A percentile compares a stretch with the other conserved stretches of the same genome.
These are phyloP conservation scores for Cutaneotrichosporon sp. DNA, from an alignment of 1,284 basidiomycete species.

Conservation along the genomic window DNA sequence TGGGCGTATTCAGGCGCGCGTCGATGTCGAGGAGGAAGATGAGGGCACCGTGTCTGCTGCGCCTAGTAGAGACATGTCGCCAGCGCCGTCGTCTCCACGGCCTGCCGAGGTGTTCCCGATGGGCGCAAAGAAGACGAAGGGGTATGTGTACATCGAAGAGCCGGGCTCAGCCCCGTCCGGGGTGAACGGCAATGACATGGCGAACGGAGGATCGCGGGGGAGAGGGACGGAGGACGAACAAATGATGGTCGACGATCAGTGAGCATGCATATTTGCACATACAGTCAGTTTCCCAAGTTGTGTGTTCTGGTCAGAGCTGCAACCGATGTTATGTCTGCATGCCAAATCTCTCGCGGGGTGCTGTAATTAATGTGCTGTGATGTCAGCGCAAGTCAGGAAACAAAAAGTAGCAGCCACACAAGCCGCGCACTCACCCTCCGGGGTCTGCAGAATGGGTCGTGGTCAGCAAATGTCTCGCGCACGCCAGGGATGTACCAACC, in stretches of 20 bases:
- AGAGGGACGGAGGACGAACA: slow-evolving; percentile 1
- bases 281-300: background rate
- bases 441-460: slow-evolving; percentile 38
- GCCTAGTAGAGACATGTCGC: slow-evolving; percentile 6
- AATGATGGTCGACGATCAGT: slow-evolving; percentile 17
- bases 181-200: slow-evolving; percentile 8
- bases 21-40: slow-evolving; percentile 13
- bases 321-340: slow-evolving; percentile 30
- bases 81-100: background rate
- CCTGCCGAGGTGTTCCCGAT: slow-evolving; percentile 16
- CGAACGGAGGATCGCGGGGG: background rate
- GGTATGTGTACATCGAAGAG: slow-evolving; percentile 29
- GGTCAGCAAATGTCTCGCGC: slow-evolving; percentile 17
- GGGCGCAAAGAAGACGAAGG: slow-evolving; percentile 22
- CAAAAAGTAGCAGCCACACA: background rate
- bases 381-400: background rate
- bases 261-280: slow-evolving; percentile 10
- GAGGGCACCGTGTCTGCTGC: slow-evolving; percentile 3
- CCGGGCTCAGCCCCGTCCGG: slow-evolving; percentile 1
- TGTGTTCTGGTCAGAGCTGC: slow-evolving; percentile 4
- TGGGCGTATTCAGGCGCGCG: slow-evolving; percentile 25
- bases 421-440: slow-evolving; percentile 44
- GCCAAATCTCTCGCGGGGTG: slow-evolving; percentile 26
- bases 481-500: slow-evolving; percentile 33
- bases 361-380: slow-evolving; percentile 34